These are phyloP conservation scores for Pterocarpus macrocarpus DNA, from an alignment of 306 rosid genomes.

Conservation along the genomic window DNA sequence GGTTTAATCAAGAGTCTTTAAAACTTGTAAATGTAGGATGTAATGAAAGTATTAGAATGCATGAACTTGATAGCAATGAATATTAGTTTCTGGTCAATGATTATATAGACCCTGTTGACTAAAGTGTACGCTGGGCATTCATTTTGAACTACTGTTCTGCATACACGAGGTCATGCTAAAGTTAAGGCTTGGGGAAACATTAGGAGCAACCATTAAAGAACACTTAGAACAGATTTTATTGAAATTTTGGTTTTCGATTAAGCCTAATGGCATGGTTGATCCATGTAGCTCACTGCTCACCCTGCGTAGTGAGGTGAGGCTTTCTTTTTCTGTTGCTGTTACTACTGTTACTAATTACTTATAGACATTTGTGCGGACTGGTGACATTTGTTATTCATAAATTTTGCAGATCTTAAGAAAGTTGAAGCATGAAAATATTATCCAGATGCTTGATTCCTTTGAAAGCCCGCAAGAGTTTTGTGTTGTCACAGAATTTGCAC, in stretches of 20 bases:
- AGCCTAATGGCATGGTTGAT: neutral
- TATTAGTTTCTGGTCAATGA: neutral
- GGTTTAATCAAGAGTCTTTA: slow-evolving; percentile 6
- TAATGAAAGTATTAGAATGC: neutral
- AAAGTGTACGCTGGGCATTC: neutral
- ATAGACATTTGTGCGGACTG: slow-evolving; percentile 25
- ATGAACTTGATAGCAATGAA: neutral
- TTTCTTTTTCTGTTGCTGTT: neutral
- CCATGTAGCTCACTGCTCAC: neutral
- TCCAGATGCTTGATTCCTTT: slow-evolving; percentile 97
- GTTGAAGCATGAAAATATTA: slow-evolving; percentile 94
- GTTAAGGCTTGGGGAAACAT: slow-evolving; percentile 1
- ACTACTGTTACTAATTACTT: slow-evolving; percentile 1
- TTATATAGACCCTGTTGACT: neutral
- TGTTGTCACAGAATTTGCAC: slow-evolving; percentile 97
- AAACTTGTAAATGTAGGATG: neutral
- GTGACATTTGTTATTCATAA: slow-evolving; percentile 23
- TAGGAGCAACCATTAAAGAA: neutral
- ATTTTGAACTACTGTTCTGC: slow-evolving; percentile 17
- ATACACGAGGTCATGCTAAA: neutral
- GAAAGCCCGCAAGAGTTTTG: slow-evolving; percentile 98
- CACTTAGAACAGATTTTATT: slow-evolving; percentile 8
- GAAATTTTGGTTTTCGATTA: neutral
- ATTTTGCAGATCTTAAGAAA: slow-evolving; percentile 85
- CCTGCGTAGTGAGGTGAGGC: neutral